A percentile compares a stretch with the other conserved stretches of the same genome.
phyloP scores from a whole-genome alignment of 805 yeast species.

The Lipomyces oligophaga region DNA sequence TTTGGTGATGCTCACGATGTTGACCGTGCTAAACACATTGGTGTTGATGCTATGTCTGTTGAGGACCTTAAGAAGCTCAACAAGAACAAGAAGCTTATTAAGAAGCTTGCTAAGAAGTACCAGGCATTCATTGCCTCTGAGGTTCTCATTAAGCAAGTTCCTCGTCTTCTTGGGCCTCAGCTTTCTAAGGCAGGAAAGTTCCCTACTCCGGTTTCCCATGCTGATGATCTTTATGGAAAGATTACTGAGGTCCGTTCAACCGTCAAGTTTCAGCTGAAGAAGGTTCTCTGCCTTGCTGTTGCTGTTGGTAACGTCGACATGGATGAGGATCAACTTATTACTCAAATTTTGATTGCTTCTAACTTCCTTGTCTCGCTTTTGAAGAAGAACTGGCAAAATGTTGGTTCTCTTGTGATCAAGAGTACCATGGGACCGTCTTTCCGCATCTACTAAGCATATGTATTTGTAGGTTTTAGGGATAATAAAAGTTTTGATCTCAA shows the following conservation, averaged over 20 bases:
- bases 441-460: constrained; percentile 86
- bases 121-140: constrained; percentile 99
- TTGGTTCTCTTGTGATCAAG: constrained; percentile 98
- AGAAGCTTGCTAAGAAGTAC: constrained; percentile 99
- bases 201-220: constrained; percentile 99
- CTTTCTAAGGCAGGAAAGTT: constrained; percentile 99
- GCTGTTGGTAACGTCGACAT: constrained; percentile 99
- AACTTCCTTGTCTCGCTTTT: constrained; percentile 98
- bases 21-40: constrained; percentile 99
- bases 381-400: constrained; percentile 99
- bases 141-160: constrained; percentile 98
- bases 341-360: constrained; percentile 97
- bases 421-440: constrained; percentile 99
- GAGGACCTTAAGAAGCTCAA: constrained; percentile 99
- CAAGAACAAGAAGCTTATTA: constrained; percentile 99
- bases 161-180: constrained; percentile 99
- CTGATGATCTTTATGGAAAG: constrained; percentile 94
- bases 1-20: constrained; percentile 99
- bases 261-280: constrained; percentile 99
- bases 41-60: constrained; percentile 99
- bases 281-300: constrained; percentile 98
- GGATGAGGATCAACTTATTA: constrained; percentile 93
- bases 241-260: constrained; percentile 97
- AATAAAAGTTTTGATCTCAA: constrained; percentile 2
- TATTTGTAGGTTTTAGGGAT: not conserved